Percentiles rank a stretch among this genome's conserved stretches.
phyloP scores from a whole-genome alignment of 208 protist species.

The Trypanosoma cruzi region DNA sequence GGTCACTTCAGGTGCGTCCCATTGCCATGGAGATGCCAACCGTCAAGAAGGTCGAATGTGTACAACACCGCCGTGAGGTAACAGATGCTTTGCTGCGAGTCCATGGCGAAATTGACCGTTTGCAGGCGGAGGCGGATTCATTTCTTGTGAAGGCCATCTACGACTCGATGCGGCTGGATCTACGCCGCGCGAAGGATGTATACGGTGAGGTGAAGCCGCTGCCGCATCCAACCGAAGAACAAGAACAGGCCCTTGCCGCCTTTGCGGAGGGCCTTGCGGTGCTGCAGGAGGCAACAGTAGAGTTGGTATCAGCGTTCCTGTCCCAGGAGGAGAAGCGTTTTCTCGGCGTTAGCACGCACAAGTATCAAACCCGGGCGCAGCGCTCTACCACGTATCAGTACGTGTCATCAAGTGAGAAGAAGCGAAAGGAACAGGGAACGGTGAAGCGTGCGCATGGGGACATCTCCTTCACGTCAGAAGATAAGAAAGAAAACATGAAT shows the following conservation, averaged over 20 bases:
- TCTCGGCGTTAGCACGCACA: constrained; percentile 75
- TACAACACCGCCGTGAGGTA: constrained; percentile 58
- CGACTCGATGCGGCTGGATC: constrained; percentile 77
- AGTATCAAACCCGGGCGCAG: constrained; percentile 72
- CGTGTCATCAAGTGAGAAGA: neutral
- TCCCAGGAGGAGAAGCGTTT: constrained; percentile 84
- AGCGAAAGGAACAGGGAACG: neutral
- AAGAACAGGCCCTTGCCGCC: constrained; percentile 55
- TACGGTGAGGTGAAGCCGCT: constrained; percentile 45
- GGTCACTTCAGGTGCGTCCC: neutral
- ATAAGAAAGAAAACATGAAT: neutral
- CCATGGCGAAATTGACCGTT: constrained; percentile 48
- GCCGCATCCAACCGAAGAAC: constrained; percentile 40
- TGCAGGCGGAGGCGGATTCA: constrained; percentile 50
- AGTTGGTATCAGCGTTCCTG: constrained; percentile 68
- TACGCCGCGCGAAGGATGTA: constrained; percentile 45
- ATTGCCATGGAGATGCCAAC: constrained; percentile 3
- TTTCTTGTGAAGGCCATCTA: constrained; percentile 36
- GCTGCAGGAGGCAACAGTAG: constrained; percentile 45
- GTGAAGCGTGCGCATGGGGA: neutral
- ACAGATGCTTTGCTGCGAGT: constrained; percentile 58
- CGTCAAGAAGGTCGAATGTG: constrained; percentile 30
- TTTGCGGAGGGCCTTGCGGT: constrained; percentile 36
- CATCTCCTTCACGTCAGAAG: no score
- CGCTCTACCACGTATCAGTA: constrained; percentile 75